Conservation (phyloP, 2,329 filamentous ascomycete species). For the Ophiostoma perfectum region DNA sequence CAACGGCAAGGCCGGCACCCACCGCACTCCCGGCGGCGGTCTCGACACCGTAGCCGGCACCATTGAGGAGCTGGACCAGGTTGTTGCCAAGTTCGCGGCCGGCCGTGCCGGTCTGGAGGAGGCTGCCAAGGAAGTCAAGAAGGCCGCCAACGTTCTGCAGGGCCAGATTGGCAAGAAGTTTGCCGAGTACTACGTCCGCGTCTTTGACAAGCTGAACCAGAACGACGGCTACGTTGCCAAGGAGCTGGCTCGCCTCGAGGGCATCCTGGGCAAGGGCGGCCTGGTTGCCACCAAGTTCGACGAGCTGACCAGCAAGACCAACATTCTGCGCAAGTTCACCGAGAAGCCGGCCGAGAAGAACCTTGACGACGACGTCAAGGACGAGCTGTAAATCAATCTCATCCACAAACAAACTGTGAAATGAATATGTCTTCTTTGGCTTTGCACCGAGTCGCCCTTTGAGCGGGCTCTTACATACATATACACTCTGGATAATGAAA, state of each 20-base stretch:
- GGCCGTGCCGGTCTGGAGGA: conserved; percentile 58
- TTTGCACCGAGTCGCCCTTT: too few species aligned
- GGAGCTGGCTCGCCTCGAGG: conserved; percentile 74
- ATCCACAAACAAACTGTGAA: background rate
- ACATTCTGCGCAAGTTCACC: conserved; percentile 77
- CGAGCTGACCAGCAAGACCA: conserved; percentile 78
- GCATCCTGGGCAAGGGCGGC: conserved; percentile 79
- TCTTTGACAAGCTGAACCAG: conserved; percentile 75
- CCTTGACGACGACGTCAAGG: conserved; percentile 49
- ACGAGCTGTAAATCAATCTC: conserved; percentile 56
- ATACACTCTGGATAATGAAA: background rate
- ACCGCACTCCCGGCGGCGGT: conserved; percentile 74
- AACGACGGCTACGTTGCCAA: conserved; percentile 77
- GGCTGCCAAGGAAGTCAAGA: conserved; percentile 65
- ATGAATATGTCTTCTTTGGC: too few species aligned
- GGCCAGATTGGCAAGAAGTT: conserved; percentile 64
- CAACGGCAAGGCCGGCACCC: conserved; percentile 83
- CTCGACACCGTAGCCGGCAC: conserved; percentile 77
- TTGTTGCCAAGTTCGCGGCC: conserved; percentile 65
- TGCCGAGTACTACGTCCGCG: conserved; percentile 88
- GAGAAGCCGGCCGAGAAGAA: conserved; percentile 50
- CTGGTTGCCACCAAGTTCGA: conserved; percentile 81
- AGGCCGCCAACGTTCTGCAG: conserved; percentile 61
- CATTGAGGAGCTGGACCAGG: conserved; percentile 67
- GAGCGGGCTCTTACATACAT: background rate